phyloP scores from a whole-genome alignment of 2,329 filamentous ascomycete species.

The Curvularia hawaiiensis region DNA sequence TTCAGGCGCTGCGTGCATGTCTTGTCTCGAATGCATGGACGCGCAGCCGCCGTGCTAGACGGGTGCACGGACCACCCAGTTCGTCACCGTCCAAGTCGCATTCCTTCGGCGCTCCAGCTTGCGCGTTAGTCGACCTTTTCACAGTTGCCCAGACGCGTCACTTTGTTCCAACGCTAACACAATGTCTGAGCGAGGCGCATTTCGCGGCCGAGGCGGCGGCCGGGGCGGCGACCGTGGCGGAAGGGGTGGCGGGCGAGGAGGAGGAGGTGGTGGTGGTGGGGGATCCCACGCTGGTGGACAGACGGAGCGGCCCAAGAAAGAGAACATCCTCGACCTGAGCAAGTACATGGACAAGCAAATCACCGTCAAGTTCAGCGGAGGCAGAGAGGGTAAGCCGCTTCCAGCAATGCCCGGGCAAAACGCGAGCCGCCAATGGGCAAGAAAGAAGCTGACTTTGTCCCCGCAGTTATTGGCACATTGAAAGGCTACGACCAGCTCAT shows the following conservation, averaged over 20 bases:
- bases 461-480: constrained; percentile 78
- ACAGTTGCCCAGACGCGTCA: constrained; percentile 14
- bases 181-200: constrained; percentile 63
- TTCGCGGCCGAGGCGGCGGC: constrained; percentile 50
- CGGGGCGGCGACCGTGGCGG: constrained; percentile 47
- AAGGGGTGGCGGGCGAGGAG: constrained; percentile 49
- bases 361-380: constrained; percentile 94
- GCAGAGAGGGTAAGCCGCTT: constrained; percentile 73
- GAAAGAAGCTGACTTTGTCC: constrained; percentile 6
- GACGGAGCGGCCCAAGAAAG: constrained; percentile 86
- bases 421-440: neutral
- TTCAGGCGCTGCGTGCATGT: too few species aligned
- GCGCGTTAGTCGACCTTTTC: constrained; percentile 30
- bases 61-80: constrained; percentile 13
- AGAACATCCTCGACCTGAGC: constrained; percentile 92
- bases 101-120: neutral
- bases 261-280: constrained; percentile 30
- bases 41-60: too few species aligned
- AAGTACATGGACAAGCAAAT: constrained; percentile 99
- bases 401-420: neutral
- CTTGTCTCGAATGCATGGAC: too few species aligned
- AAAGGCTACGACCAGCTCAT: constrained; percentile 98
- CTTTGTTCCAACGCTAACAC: constrained; percentile 19
- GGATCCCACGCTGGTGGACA: constrained; percentile 41
- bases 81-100: neutral